Base-by-base conservation (phyloP, 2,329 filamentous ascomycete genomes). In the Orbilia quercus region DNA sequence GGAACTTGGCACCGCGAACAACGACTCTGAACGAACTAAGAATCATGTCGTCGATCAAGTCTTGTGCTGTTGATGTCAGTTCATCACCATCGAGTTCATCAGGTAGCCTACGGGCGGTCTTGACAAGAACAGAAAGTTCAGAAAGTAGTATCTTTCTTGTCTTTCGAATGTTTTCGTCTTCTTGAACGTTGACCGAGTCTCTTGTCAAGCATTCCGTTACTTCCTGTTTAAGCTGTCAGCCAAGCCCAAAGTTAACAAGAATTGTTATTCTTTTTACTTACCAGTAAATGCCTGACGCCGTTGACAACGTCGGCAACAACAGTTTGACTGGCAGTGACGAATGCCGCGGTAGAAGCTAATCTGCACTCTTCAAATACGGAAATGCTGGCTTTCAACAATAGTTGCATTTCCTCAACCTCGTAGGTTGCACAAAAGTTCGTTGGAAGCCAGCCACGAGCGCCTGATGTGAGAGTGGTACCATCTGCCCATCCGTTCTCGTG, bases 401-500 rank as follows among this genome's bases (percentile, higher is more conserved):
- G 92, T 62, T 89, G 87, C 85, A 98, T 93, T 75, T 92, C 89
- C 20, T 92, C 87, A 48, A 94, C 92, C 76, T 97, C 91, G 80
- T 97, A 99, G 7, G 91, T 86, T 80, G 97, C 93, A 83, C 95
- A 99, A 80, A 98, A 99, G 81, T 99, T 99, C 7, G 95, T 99
- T 1, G 95, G 95, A 72, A 99, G 84, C 95, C 95, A 99, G 75
- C 95, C 95, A 77, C 95, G 87, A 55, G 90, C 90, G 23, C 94
- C 94, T 1, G 92, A 91, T 22, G 90, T 86, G 74, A 99, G 82
- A 42, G 97, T 84, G 0, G 95, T 99, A 57, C 95, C 95, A 80
- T 99, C 95, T 31, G 95, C 95, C 95, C 95, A 99, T 77, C 95
- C 95, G 82, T 98, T 99, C 73, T 92, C 95, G 81, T 99, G 95